Evolutionary conservation across 2,329 filamentous ascomycete species (phyloP).

Genomic region (Cucurbitaria berberidis): DNA sequence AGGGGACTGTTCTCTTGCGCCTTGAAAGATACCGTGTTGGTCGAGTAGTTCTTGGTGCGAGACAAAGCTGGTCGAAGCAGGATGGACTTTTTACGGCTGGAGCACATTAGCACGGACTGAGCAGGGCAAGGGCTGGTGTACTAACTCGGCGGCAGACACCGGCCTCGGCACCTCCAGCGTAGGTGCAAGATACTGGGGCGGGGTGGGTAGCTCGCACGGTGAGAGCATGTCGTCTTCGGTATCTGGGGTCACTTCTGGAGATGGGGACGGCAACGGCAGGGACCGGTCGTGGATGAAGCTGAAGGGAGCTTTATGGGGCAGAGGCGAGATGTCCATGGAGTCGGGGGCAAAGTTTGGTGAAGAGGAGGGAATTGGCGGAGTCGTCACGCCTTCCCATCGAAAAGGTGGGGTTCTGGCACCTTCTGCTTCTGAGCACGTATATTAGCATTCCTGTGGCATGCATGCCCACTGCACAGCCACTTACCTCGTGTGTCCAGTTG

Average conservation of each 20-base stretch:
- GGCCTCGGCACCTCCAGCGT: slow-evolving; percentile 43
- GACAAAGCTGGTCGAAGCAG: slow-evolving; percentile 76
- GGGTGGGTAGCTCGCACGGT: slow-evolving; percentile 40
- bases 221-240: slow-evolving; percentile 55
- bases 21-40: slow-evolving; percentile 67
- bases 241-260: slow-evolving; percentile 60
- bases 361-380: slow-evolving; percentile 82
- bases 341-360: slow-evolving; percentile 77
- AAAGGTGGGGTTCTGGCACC: slow-evolving; percentile 54
- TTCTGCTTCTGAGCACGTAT: slow-evolving; percentile 37
- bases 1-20: slow-evolving; percentile 67
- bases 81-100: slow-evolving; percentile 48
- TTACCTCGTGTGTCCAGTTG: slow-evolving; percentile 66
- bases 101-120: slow-evolving; percentile 24
- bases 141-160: slow-evolving; percentile 47
- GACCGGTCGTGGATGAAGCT: slow-evolving; percentile 65
- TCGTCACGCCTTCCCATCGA: slow-evolving; percentile 72
- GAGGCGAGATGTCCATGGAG: slow-evolving; percentile 90
- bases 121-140: slow-evolving; percentile 7
- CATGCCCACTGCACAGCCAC: slow-evolving; percentile 32
- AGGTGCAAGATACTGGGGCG: slow-evolving; percentile 32
- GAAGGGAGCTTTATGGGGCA: slow-evolving; percentile 81
- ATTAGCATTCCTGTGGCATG: slow-evolving; percentile 36
- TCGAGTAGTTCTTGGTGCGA: slow-evolving; percentile 76
- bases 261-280: slow-evolving; percentile 73